Evolutionary conservation across 2,329 filamentous ascomycete species (phyloP), one percentile per base, ranked within the genome.

Genomic region (Phaeomoniella chlamydospora): DNA sequence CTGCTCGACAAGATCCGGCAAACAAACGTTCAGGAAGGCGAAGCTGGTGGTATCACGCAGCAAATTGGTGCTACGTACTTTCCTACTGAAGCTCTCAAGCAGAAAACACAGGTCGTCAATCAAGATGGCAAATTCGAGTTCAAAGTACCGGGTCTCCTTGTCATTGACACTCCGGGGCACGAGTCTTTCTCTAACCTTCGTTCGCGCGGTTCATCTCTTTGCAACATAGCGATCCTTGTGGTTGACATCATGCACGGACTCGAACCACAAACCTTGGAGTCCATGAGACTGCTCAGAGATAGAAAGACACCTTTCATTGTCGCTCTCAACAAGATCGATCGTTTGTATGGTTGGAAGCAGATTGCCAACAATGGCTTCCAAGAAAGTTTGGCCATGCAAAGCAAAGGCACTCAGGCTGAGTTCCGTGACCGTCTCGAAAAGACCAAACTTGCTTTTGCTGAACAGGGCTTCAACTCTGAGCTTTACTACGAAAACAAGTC

Each of bases 231-330:
- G 50, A 98, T 98, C 56, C 68, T 98, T 46, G 92, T 98, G 30
- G 88, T 98, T 48, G 90, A 98, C 67, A 98, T 98, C 53, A 96
- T 98, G 90, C 90, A 98, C 73, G 92, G 92, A 55, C 74, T 98
- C 33, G 90, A 98, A 62, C 88, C 80, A 13, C 90, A 98, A 62
- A 98, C 90, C 12, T 70, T 96, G 18, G 92, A 98, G 62, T 98
- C 90, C 2, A 96, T 98, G 85, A 81, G 77, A 48, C 67, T 98
- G 44, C 75, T 98, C 36, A 76, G 88, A 53, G 88, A 94, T 51
- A 75, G 85, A 50, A 92, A 90, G 64, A 98, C 90, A 15, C 90
- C 90, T 4, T 98, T 98, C 66, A 93, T 98, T 48, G 92, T 98
- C 29, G 92, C 92, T 1, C 70, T 98, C 54, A 98, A 98, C 79